Conservation (phyloP, 768 basidiomycete species). For the Boletellus ananas region DNA sequence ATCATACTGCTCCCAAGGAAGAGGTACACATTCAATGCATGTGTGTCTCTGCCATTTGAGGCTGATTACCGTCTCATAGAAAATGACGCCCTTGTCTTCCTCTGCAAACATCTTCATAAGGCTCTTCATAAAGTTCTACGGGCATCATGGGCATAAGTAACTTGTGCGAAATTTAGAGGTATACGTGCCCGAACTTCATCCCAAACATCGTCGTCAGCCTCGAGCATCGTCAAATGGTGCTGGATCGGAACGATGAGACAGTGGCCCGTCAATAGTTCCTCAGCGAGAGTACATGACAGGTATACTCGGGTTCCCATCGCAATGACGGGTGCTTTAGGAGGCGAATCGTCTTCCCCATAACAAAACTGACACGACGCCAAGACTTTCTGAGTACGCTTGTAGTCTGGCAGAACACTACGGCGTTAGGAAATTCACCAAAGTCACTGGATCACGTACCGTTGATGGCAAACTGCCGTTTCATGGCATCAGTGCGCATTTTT, state of each 20-base stretch:
- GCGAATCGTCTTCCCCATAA: slow-evolving; percentile 87
- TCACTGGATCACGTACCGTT: slow-evolving; percentile 54
- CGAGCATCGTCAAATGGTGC: slow-evolving; percentile 86
- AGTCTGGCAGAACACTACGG: slow-evolving; percentile 53
- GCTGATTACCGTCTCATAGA: slow-evolving; percentile 89
- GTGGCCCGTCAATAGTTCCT: slow-evolving; percentile 90
- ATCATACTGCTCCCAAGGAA: slow-evolving; percentile 86
- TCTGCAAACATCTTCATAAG: slow-evolving; percentile 93
- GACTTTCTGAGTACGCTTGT: slow-evolving; percentile 89
- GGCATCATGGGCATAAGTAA: slow-evolving; percentile 1
- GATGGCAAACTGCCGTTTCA: slow-evolving; percentile 96
- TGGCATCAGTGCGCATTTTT: slow-evolving; percentile 94
- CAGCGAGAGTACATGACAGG: slow-evolving; percentile 81
- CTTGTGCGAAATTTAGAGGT: background rate
- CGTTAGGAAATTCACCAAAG: background rate
- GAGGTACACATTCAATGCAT: slow-evolving; percentile 88
- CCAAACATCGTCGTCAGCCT: slow-evolving; percentile 97
- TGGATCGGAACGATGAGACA: slow-evolving; percentile 95
- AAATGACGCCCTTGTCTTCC: slow-evolving; percentile 90
- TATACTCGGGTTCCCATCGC: slow-evolving; percentile 90
- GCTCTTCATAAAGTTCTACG: slow-evolving; percentile 81
- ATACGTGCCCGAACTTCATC: slow-evolving; percentile 83
- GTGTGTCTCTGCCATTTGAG: slow-evolving; percentile 90
- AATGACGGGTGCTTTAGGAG: slow-evolving; percentile 82
- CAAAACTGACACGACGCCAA: slow-evolving; percentile 84